A percentile compares a stretch with the other conserved stretches of the same genome.
phyloP scores from a whole-genome alignment of 129 eudicot genomes.

The Arctium lappa region DNA sequence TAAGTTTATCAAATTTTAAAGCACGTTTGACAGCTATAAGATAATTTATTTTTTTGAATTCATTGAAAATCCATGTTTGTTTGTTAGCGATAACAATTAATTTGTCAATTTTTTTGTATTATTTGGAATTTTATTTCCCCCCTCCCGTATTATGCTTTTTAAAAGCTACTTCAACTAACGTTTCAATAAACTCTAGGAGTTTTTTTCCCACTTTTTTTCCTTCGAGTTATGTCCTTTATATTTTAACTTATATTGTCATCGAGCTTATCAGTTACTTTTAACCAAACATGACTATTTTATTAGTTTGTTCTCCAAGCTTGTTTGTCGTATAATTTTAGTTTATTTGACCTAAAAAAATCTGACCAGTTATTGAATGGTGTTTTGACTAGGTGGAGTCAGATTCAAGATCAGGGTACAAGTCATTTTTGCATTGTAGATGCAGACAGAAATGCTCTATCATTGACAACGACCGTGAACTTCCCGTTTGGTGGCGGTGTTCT shows the following conservation, averaged over 20 bases:
- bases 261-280: no score
- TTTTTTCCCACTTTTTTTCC: no score
- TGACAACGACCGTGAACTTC: slow-evolving; percentile 85
- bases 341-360: background rate
- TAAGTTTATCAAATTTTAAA: background rate
- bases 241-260: no score
- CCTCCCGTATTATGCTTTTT: no score
- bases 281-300: no score
- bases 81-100: background rate
- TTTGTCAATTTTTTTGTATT: no score
- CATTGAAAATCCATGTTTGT: background rate
- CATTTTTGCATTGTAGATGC: slow-evolving; percentile 90
- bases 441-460: slow-evolving; percentile 78
- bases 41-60: background rate
- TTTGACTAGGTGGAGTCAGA: slow-evolving; percentile 68
- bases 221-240: no score
- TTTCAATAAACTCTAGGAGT: no score
- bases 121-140: no score
- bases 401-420: slow-evolving; percentile 83
- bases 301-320: no score
- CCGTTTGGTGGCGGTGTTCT: slow-evolving; percentile 73
- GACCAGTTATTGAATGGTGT: background rate
- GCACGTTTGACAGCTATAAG: background rate
- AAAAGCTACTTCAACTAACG: no score
- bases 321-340: background rate